Base-by-base conservation (phyloP, 805 yeast genomes). In the Candida schatavii region DNA sequence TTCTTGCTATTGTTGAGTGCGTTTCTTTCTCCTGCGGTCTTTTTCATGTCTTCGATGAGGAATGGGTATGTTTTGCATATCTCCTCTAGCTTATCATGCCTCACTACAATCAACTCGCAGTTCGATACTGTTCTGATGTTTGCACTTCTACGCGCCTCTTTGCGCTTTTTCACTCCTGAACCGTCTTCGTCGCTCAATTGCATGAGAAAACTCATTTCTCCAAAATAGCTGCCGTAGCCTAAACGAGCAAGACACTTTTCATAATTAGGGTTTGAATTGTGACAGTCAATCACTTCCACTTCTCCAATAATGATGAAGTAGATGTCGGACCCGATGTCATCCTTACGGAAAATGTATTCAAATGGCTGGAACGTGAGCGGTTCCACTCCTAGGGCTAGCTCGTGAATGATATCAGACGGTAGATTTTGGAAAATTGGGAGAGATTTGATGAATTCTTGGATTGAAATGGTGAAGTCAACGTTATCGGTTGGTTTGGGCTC, bases 151-250 rank as follows among this genome's bases (percentile, higher is more conserved):
- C 57, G 39, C 43, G 53, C 34, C 49, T 62, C 51, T 40, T 42
- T 45, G 11, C 18, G 15, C 20, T 13, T 43, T 41, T 3, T 44
- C 13, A 15, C 5, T 6, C 9, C 29, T 14, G 13, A n/a, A 22
- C 23, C 36, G 28, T 42, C 45, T 7, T 48, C 39, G 13, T 54
- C 52, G 19, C 66, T 59, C 17, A 80, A 51, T 10, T 71, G 70
- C 3, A 78, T 65, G 32, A 85, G 59, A 50, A 84, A 85, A 0
- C 87, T 77, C 82, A 84, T 81, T 57, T 84, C 91, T 18, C 93
- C 93, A 62, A 85, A 83, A 59, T 81, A 83, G 26, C 80, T 74
- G 17, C 85, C 87, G 13, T 78, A 61, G 2, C 78, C 72, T 20
- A 85, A 62, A 43, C 87, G 69, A 3, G 86, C 88, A 29, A 80